Evolutionary conservation across 1,139 yeast species (phyloP).

Genomic region (Debaryomycetaceae sp.): DNA sequence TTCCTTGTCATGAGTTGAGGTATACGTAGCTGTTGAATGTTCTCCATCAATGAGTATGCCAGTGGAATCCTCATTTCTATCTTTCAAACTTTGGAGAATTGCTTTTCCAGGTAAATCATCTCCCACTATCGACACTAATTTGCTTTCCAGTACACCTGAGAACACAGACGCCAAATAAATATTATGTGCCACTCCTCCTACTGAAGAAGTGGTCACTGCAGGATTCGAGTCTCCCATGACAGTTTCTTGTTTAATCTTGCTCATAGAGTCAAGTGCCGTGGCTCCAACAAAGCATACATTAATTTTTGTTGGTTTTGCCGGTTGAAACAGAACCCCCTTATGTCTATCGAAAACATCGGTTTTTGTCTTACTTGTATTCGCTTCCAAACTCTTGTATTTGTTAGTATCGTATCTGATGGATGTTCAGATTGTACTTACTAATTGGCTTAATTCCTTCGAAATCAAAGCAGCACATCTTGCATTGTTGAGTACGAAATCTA

Average conservation of each 20-base stretch:
- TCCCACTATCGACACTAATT: constrained; percentile 61
- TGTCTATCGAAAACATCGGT: not conserved
- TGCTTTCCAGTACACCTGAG: constrained; percentile 12
- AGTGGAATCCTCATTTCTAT: constrained; percentile 28
- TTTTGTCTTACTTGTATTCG: not conserved
- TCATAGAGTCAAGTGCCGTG: constrained; percentile 70
- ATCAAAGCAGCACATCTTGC: constrained; percentile 67
- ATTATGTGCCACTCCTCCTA: constrained; percentile 88
- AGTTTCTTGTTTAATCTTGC: constrained; percentile 29
- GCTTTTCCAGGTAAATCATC: constrained; percentile 52
- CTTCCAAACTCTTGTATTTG: not conserved
- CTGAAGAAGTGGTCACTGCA: constrained; percentile 50
- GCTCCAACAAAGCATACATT: constrained; percentile 63
- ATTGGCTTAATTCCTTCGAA: constrained; percentile 48
- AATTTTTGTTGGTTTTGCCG: not conserved
- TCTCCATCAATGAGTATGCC: constrained; percentile 32
- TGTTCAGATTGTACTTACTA: constrained; percentile 19
- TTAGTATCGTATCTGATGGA: too few relatives aligned
- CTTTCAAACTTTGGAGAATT: constrained; percentile 26
- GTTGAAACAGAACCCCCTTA: not conserved
- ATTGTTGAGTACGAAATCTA: constrained; percentile 74
- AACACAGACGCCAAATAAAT: constrained; percentile 55
- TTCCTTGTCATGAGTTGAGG: constrained; percentile 56
- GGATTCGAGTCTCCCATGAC: constrained; percentile 67
- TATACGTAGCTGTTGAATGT: constrained; percentile 62